These are phyloP conservation scores for Tephrocybe sp. DNA, from an alignment of 768 basidiomycete genomes.

Conservation along the genomic window DNA sequence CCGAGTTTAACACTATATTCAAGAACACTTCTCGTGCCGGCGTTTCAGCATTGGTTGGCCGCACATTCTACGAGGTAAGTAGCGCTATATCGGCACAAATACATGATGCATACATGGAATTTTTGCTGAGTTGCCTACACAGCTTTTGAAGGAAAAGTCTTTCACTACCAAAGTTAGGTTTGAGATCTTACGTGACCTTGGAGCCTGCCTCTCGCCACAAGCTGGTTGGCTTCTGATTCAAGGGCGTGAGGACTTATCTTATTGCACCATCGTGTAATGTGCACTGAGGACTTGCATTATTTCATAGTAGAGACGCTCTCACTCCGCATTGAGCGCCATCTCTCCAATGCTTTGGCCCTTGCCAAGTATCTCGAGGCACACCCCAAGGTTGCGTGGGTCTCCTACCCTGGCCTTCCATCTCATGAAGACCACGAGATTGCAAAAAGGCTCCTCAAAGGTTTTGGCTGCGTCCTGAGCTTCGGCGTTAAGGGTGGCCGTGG, in stretches of 20 bases:
- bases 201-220: conserved; percentile 53
- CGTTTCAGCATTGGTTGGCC: conserved; percentile 9
- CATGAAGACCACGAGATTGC: conserved; percentile 54
- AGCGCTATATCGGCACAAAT: too few species aligned
- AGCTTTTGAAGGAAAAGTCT: conserved; percentile 15
- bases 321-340: conserved; percentile 57
- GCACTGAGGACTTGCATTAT: neutral
- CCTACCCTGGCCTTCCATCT: conserved; percentile 51
- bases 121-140: too few species aligned
- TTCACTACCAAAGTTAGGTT: conserved; percentile 30
- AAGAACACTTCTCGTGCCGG: conserved; percentile 5
- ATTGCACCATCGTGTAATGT: neutral
- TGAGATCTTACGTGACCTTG: conserved; percentile 56
- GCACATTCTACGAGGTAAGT: conserved; percentile 12
- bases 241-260: conserved; percentile 25
- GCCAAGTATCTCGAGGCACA: conserved; percentile 49
- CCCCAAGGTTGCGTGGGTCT: conserved; percentile 58
- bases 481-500: conserved; percentile 50
- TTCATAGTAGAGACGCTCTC: conserved; percentile 51
- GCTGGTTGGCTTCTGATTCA: conserved; percentile 56
- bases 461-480: conserved; percentile 62
- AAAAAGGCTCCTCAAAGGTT: conserved; percentile 41
- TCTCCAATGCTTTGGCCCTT: conserved; percentile 47
- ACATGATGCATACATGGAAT: too few species aligned
- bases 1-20: conserved; percentile 12